A percentile compares a stretch with the other conserved stretches of the same genome.
Conservation (phyloP, 441 rosid species). For the Raphanus hybrid region DNA sequence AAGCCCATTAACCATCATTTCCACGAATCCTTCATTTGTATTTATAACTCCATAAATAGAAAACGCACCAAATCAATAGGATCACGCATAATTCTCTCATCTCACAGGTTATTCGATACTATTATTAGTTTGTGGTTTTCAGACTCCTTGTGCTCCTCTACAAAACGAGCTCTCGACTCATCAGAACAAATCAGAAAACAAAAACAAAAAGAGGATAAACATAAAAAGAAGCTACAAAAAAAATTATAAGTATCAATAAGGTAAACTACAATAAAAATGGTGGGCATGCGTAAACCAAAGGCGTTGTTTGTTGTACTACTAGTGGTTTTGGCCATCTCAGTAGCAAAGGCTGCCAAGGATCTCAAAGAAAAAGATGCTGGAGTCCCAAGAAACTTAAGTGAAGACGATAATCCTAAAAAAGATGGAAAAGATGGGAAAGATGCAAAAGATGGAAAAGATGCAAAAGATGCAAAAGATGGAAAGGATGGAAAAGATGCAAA, state of each 20-base stretch:
- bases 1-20: background rate
- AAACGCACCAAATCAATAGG: slow-evolving; percentile 18
- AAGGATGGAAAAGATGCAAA: too few species aligned
- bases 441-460: background rate
- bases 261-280: slow-evolving; percentile 13
- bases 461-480: background rate
- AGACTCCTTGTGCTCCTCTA: background rate
- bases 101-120: background rate
- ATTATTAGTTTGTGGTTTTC: slow-evolving; percentile 20
- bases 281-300: slow-evolving; percentile 10
- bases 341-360: slow-evolving; percentile 6
- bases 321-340: slow-evolving; percentile 12
- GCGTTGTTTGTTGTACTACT: background rate
- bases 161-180: slow-evolving; percentile 16
- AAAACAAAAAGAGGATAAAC: background rate
- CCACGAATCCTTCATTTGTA: too few species aligned
- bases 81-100: slow-evolving; percentile 7
- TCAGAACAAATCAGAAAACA: slow-evolving; percentile 10
- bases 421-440: too few species aligned
- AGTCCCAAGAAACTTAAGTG: background rate
- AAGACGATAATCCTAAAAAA: background rate
- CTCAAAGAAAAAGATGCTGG: slow-evolving; percentile 1
- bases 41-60: slow-evolving; percentile 17
- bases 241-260: background rate
- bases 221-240: background rate